Percentiles rank a stretch among this genome's conserved stretches.
phyloP scores from a whole-genome alignment of 306 rosid genomes.

The Vachellia pachyceras region DNA sequence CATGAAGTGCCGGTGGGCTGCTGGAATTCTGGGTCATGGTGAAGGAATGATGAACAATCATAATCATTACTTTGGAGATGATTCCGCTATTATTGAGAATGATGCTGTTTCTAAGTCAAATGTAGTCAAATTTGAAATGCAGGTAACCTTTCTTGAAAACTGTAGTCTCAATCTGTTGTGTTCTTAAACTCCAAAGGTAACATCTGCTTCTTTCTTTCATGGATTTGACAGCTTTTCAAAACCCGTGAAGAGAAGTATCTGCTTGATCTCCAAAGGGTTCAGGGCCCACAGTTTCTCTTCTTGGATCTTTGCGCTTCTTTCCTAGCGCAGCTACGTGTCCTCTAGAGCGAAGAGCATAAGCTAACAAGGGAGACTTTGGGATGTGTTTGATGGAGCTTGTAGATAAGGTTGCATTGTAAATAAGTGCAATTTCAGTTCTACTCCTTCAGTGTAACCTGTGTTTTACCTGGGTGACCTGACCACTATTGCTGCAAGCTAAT shows the following conservation, averaged over 20 bases:
- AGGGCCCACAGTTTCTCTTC: conserved; percentile 95
- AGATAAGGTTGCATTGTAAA: conserved; percentile 40
- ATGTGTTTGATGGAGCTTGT: conserved; percentile 36
- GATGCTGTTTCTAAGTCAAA: conserved; percentile 60
- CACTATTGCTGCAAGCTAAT: conserved; percentile 30
- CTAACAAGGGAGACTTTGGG: conserved; percentile 34
- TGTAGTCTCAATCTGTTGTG: conserved; percentile 15
- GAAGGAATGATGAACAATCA: conserved; percentile 76
- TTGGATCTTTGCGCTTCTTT: conserved; percentile 94
- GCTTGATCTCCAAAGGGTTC: conserved; percentile 90
- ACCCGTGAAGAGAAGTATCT: conserved; percentile 88
- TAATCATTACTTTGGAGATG: conserved; percentile 68
- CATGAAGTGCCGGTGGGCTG: conserved; percentile 91
- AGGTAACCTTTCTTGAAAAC: conserved; percentile 56
- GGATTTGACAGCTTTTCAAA: conserved; percentile 74
- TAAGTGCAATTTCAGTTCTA: conserved; percentile 30
- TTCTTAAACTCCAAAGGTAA: conserved; percentile 7
- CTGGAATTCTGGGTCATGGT: conserved; percentile 55
- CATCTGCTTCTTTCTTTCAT: conserved; percentile 14
- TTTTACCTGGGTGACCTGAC: conserved; percentile 43
- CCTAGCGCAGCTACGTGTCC: conserved; percentile 85
- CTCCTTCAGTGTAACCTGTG: conserved; percentile 3
- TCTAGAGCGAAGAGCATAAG: conserved; percentile 43
- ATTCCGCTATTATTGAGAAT: conserved; percentile 59
- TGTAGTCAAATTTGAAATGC: conserved; percentile 94